Evolutionary conservation across 768 basidiomycete genomes (phyloP).

Genomic region (Suillus luteus): DNA sequence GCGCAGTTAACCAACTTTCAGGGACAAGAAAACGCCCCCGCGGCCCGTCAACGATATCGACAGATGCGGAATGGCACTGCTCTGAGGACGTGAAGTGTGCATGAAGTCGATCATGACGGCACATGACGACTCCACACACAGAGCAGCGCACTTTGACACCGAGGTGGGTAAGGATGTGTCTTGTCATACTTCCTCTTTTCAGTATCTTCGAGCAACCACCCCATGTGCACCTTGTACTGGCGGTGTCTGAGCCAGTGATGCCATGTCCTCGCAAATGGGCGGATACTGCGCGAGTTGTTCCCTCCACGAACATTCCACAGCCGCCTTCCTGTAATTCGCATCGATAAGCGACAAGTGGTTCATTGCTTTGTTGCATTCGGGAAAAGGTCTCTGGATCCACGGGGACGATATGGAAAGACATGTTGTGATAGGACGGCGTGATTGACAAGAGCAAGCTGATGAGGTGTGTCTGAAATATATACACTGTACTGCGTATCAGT

Average conservation of each 20-base stretch:
- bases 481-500: background rate
- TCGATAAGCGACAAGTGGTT: background rate
- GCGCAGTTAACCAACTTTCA: background rate
- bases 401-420: background rate
- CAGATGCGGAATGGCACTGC: background rate
- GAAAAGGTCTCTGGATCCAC: background rate
- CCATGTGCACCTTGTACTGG: slow-evolving; percentile 6
- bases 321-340: background rate
- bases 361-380: background rate
- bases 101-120: background rate
- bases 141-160: slow-evolving; percentile 8
- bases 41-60: background rate
- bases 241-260: background rate
- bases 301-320: slow-evolving; percentile 5
- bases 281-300: background rate
- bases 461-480: too few relatives aligned
- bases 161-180: slow-evolving; percentile 14
- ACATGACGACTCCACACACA: background rate
- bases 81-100: background rate
- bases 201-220: background rate
- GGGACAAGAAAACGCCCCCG: background rate
- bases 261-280: slow-evolving; percentile 14
- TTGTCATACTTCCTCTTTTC: slow-evolving; percentile 4
- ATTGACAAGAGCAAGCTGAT: too few relatives aligned
- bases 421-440: background rate